Conservation (phyloP, 2,329 filamentous ascomycete species). For the Verticillium tricorpus region DNA sequence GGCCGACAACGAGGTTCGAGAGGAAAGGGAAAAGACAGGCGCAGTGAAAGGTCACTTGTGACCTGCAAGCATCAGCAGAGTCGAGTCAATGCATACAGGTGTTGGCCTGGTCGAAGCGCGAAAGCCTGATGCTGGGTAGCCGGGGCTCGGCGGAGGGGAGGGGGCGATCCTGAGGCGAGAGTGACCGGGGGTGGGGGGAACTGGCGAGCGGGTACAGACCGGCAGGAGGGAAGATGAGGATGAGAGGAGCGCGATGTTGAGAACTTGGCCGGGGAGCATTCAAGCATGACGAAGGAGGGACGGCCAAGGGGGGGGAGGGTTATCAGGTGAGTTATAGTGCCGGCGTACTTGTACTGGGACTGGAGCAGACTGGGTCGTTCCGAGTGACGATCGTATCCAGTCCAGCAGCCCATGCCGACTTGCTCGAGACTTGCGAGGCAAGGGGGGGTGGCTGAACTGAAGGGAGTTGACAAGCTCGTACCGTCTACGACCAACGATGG, state of each 20-base stretch:
- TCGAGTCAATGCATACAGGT: not conserved
- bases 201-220: not conserved
- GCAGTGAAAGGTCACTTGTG: slow-evolving; percentile 3
- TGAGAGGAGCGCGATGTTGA: not conserved
- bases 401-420: not conserved
- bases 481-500: not conserved
- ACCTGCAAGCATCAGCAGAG: slow-evolving; percentile 3
- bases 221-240: not conserved
- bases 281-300: not conserved
- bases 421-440: not conserved
- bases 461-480: not conserved
- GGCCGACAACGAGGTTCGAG: not conserved
- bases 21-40: not conserved
- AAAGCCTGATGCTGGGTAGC: not conserved
- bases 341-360: not conserved
- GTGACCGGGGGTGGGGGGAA: not conserved
- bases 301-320: not conserved
- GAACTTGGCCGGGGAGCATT: not conserved
- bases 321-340: not conserved
- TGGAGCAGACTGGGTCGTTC: not conserved
- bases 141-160: not conserved
- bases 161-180: not conserved
- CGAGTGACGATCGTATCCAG: not conserved
- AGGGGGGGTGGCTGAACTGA: not conserved
- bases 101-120: not conserved